Evolutionary conservation across 306 rosid genomes (phyloP), one percentile per base, ranked within the genome.

Genomic region (Acacia melanoxylon): DNA sequence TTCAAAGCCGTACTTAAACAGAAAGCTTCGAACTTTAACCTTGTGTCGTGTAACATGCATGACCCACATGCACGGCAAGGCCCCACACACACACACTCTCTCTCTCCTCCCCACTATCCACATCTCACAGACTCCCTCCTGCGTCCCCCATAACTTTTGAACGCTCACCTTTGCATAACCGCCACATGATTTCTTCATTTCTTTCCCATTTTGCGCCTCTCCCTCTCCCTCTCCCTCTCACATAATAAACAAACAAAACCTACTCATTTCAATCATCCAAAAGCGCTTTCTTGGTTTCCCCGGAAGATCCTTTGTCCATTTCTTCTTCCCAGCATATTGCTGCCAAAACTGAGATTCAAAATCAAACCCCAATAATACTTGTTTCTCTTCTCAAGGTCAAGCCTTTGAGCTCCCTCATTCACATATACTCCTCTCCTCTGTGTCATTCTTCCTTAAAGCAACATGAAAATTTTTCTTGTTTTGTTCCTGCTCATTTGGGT

Each of bases 251-350:
- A 37, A 48, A 66, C 70, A 65, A 74, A 14, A 35, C 78, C 54
- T 51, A 24, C 80, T 80, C 73, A 68, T 79, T 59, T 75, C 71
- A 17, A 27, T 66, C 49, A 72, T 13, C 66, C 20, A 78, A 88
- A 92, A 88, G 93, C 77, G 88, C 78, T 91, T 89, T 92, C 85
- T 91, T 89, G 92, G 90, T 86, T 89, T 88, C 86, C 88, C 85
- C 86, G 86, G 87, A 83, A 84, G 78, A 42, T 75, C 24, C 31
- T 86, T 86, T 91, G 92, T 90, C 96, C 65, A 68, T 82, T 86
- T 83, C 81, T 86, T 82, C 81, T 81, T 81, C 63, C 48, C 42
- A 37, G n/a, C 27, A 15, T 20, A 69, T 78, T 68, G 72, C 75
- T 70, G 74, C 85, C 80, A 83, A 83, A 37, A 4, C 13, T 51